Base-by-base conservation (phyloP, 345 rosid species). In the Dipteronia sinensis region DNA sequence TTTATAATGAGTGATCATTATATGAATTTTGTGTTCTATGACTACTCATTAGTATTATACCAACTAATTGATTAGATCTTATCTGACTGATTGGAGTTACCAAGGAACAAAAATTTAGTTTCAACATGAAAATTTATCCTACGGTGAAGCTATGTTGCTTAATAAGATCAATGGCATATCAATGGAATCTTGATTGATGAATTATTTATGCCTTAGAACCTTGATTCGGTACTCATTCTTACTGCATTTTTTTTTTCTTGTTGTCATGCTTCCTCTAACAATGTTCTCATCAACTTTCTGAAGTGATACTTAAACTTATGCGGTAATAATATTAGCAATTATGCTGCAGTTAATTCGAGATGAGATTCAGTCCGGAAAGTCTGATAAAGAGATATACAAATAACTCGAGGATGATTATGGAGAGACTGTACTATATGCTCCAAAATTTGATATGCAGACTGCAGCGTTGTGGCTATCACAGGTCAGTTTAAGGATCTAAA, bases 341-440 rank as follows among this genome's bases (percentile, higher is more conserved):
- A 67, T 69, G 73, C 46, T 85, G 83, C 88, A 96, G 99, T 83
- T 96, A 76, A 96, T 94, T 70, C 98, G 98, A 1, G 90, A 96
- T 78, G 99, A 96, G 86, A 92, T 96, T 77, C 90, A 71, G 40
- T 67, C 93, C 58, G 98, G 99, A 67, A 96, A 91, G 81, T 74
- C 88, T 25, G 97, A 96, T 89, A 96, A 91, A 84, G 98, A 96
- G 68, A 87, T 96, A n/a, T 96, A 75, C 83, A 91, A 84, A 79
- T 94, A 96, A 88, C 94, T 96, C 6, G 97, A 94, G 88, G 93
- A 92, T 64, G 98, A 96, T 17, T 96, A 15, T 76, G 99, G 99
- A 73, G 99, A 96, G 89, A 94, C 99, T 0, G 97, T 96, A 67
- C 99, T 96, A 67, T 96, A 96, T 61, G 85, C 99, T 23, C 97